Conservation (phyloP, 768 basidiomycete species). For the Mycena vitilis region DNA sequence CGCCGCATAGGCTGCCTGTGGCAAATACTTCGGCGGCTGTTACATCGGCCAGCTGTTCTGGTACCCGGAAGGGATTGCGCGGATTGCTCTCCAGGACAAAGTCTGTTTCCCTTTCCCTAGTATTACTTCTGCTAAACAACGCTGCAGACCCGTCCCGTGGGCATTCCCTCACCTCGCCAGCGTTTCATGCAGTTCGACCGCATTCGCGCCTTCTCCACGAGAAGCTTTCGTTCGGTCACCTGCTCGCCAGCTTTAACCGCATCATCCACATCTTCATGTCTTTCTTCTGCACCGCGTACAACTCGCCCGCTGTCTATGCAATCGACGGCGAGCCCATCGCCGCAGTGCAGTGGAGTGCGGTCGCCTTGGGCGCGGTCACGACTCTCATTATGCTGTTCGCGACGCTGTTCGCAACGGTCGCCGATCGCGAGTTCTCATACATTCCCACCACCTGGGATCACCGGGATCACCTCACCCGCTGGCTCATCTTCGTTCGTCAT, state of each 20-base stretch:
- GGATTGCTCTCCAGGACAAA: conserved; percentile 92
- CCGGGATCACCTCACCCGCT: conserved; percentile 93
- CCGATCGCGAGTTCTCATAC: conserved; percentile 97
- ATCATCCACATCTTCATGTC: conserved; percentile 94
- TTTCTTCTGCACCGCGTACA: no score
- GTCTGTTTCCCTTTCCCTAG: conserved; percentile 51
- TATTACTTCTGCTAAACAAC: not conserved
- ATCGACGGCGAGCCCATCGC: conserved; percentile 62
- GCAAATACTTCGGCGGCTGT: no score
- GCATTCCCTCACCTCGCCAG: conserved; percentile 88
- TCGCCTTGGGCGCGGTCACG: conserved; percentile 93
- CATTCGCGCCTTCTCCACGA: conserved; percentile 94
- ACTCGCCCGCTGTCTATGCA: conserved; percentile 87
- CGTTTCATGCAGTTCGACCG: conserved; percentile 98
- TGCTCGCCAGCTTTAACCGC: conserved; percentile 99
- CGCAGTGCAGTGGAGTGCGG: conserved; percentile 92
- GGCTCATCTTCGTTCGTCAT: conserved; percentile 93
- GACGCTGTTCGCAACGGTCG: no score
- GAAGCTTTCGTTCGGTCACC: conserved; percentile 95
- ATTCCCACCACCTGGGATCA: conserved; percentile 99
- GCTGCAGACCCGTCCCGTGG: conserved; percentile 91
- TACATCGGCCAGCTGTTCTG: conserved; percentile 98
- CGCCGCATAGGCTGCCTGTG: no score
- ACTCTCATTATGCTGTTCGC: conserved; percentile 96
- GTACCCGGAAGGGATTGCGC: conserved; percentile 98